A percentile compares a stretch with the other conserved stretches of the same genome.
These are phyloP conservation scores for Oidiodendron maius DNA, from an alignment of 495 filamentous ascomycete genomes.

Conservation along the genomic window DNA sequence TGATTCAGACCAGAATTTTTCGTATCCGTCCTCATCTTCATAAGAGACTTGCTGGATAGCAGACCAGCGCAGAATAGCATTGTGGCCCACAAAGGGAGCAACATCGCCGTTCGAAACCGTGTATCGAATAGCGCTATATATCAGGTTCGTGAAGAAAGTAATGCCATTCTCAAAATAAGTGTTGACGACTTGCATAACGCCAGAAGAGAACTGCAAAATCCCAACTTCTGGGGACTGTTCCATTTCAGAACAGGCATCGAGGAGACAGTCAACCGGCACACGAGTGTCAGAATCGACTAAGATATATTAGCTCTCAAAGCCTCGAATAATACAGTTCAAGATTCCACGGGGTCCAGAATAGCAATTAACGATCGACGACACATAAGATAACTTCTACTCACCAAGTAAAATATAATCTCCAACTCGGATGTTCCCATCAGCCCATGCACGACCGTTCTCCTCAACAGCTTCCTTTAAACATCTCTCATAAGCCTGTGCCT, in stretches of 20 bases:
- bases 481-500: constrained; percentile 62
- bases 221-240: constrained; percentile 73
- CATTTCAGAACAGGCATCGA: constrained; percentile 76
- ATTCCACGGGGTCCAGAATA: too few species aligned
- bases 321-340: too few species aligned
- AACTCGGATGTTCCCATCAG: constrained; percentile 72
- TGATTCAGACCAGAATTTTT: constrained; percentile 81
- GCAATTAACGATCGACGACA: too few species aligned
- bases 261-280: constrained; percentile 64
- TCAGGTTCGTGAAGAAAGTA: constrained; percentile 80
- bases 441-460: constrained; percentile 67
- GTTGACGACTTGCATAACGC: constrained; percentile 75
- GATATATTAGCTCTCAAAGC: constrained; percentile 14
- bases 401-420: constrained; percentile 72
- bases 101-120: constrained; percentile 79
- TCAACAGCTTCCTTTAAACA: constrained; percentile 64
- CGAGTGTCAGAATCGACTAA: constrained; percentile 73
- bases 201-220: constrained; percentile 76
- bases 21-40: constrained; percentile 56
- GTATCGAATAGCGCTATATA: constrained; percentile 73
- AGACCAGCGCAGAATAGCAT: constrained; percentile 73
- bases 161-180: constrained; percentile 72
- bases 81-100: constrained; percentile 75
- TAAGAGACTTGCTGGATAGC: constrained; percentile 75
- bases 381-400: constrained; percentile 17